phyloP scores from a whole-genome alignment of 192 early-diverging fungal genomes.

The Linnemannia hyalina region DNA sequence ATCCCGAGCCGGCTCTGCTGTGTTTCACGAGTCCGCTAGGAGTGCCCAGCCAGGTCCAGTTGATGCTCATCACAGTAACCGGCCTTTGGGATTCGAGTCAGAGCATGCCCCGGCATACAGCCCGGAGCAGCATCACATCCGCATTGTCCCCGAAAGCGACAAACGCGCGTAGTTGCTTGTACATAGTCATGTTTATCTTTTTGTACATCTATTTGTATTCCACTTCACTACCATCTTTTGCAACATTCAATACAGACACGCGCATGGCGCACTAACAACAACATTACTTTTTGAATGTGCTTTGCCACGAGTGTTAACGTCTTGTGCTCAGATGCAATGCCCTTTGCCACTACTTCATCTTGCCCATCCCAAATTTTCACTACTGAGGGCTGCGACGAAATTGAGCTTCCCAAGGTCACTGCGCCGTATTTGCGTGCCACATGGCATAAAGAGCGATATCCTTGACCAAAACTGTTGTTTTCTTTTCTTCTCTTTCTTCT shows the following conservation, averaged over 20 bases:
- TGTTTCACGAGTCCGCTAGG: not conserved
- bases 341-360: too few species aligned
- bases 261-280: not conserved
- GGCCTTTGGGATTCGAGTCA: conserved; percentile 13
- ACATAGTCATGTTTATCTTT: not conserved
- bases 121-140: not conserved
- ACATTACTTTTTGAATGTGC: too few species aligned
- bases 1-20: not conserved
- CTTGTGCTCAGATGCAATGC: too few species aligned
- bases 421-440: too few species aligned
- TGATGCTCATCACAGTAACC: not conserved
- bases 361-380: too few species aligned
- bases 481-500: too few species aligned
- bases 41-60: not conserved
- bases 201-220: not conserved
- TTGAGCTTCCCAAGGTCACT: too few species aligned
- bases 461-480: too few species aligned
- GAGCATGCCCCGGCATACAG: not conserved
- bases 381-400: too few species aligned
- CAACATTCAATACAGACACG: not conserved
- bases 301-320: too few species aligned
- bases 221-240: not conserved
- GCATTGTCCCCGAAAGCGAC: not conserved
- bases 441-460: too few species aligned
- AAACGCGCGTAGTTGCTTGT: not conserved